phyloP scores from a whole-genome alignment of 768 basidiomycete species.

The Russula lepida region DNA sequence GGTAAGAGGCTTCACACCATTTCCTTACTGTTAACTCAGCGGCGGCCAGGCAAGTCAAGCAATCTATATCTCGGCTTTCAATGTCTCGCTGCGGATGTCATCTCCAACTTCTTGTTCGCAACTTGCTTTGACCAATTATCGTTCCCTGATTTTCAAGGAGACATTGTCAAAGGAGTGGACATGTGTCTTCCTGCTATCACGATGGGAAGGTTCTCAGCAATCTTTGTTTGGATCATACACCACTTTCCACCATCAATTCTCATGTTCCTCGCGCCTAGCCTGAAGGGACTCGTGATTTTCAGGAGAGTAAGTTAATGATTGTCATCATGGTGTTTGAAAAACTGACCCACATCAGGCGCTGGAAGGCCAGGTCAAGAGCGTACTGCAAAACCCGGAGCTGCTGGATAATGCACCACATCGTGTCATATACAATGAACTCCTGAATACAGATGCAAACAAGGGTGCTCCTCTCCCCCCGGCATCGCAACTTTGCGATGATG shows the following conservation, averaged over 20 bases:
- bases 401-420: constrained; percentile 12
- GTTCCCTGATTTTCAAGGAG: constrained; percentile 29
- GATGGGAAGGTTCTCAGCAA: neutral
- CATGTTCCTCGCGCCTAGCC: neutral
- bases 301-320: neutral
- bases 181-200: constrained; percentile 25
- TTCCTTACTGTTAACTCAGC: neutral
- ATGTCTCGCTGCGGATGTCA: constrained; percentile 36
- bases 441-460: constrained; percentile 1
- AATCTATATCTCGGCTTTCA: constrained; percentile 36
- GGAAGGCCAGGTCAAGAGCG: neutral
- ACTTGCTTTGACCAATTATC: constrained; percentile 29
- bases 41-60: constrained; percentile 20
- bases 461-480: neutral
- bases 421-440: constrained; percentile 6
- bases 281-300: neutral
- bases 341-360: neutral
- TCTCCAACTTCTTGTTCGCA: constrained; percentile 37
- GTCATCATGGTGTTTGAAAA: neutral
- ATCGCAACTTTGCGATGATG: neutral
- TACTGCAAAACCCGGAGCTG: neutral
- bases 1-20: neutral
- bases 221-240: neutral
- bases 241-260: neutral
- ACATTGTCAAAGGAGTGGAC: constrained; percentile 30